These are phyloP conservation scores for Thelephora terrestris DNA, from an alignment of 1,284 basidiomycete genomes.

Conservation along the genomic window DNA sequence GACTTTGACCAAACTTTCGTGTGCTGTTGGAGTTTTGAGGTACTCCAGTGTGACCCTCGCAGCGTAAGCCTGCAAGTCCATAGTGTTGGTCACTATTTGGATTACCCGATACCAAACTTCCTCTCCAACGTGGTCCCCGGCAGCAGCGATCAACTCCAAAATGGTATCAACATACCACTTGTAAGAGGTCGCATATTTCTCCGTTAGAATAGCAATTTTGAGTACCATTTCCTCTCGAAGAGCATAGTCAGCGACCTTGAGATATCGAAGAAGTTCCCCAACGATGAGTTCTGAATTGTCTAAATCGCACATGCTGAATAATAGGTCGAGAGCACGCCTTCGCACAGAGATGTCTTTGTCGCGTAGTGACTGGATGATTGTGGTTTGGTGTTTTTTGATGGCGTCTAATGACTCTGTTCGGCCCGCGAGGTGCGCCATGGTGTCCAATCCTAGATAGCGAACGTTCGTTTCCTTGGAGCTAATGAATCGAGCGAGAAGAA, in stretches of 20 bases:
- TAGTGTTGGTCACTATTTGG: constrained; percentile 97
- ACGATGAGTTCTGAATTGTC: constrained; percentile 94
- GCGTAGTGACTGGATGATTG: constrained; percentile 88
- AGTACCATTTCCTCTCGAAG: constrained; percentile 97
- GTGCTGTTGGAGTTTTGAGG: constrained; percentile 79
- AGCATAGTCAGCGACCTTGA: constrained; percentile 92
- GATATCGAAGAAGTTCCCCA: constrained; percentile 86
- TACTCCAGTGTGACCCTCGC: constrained; percentile 91
- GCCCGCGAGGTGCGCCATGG: constrained; percentile 96
- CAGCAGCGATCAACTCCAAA: constrained; percentile 88
- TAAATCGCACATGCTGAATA: constrained; percentile 98
- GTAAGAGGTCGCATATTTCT: constrained; percentile 92
- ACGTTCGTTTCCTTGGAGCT: constrained; percentile 98
- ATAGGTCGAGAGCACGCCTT: constrained; percentile 85
- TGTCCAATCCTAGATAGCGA: constrained; percentile 94
- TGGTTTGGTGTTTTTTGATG: constrained; percentile 93
- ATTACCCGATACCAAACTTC: constrained; percentile 99
- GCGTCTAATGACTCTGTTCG: constrained; percentile 83
- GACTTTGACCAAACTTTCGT: constrained; percentile 96
- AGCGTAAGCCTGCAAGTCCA: constrained; percentile 93
- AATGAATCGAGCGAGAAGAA: constrained; percentile 91
- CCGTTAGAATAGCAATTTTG: constrained; percentile 96
- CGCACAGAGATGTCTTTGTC: constrained; percentile 98
- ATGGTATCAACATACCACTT: constrained; percentile 98
- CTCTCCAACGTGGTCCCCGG: constrained; percentile 96